phyloP scores from a whole-genome alignment of 345 rosid genomes.

The Lumnitzera littorea region DNA sequence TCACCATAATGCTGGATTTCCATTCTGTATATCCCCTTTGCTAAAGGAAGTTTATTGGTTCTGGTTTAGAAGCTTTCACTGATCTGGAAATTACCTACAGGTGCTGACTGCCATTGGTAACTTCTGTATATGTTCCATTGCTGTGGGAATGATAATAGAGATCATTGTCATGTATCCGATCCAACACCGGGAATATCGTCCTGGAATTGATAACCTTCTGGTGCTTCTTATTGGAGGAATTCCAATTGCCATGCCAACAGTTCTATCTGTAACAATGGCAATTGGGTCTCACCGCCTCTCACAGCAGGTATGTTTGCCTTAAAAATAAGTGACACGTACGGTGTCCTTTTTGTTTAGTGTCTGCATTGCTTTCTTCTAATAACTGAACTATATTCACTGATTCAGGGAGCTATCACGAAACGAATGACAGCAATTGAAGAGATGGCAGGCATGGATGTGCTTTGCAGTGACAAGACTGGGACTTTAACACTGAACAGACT shows the following conservation, averaged over 20 bases:
- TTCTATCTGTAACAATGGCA: slow-evolving; percentile 66
- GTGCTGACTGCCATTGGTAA: slow-evolving; percentile 88
- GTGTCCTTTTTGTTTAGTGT: not conserved
- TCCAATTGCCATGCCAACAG: slow-evolving; percentile 74
- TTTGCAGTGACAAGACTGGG: slow-evolving; percentile 66
- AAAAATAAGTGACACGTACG: not conserved
- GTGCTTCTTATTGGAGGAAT: slow-evolving; percentile 67
- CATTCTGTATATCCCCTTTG: not conserved
- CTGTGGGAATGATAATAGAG: slow-evolving; percentile 71
- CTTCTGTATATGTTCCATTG: slow-evolving; percentile 86
- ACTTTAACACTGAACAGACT: slow-evolving; percentile 62
- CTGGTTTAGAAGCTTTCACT: not conserved
- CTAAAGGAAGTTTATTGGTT: not conserved
- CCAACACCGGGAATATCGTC: slow-evolving; percentile 67
- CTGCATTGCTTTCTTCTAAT: not conserved
- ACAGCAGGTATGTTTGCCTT: slow-evolving; percentile 37
- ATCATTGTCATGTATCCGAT: slow-evolving; percentile 85
- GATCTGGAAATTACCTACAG: slow-evolving; percentile 17
- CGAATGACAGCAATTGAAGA: slow-evolving; percentile 77
- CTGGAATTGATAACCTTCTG: slow-evolving; percentile 76
- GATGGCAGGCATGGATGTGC: slow-evolving; percentile 73
- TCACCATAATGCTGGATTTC: no score
- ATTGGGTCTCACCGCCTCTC: slow-evolving; percentile 60
- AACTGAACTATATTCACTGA: not conserved
- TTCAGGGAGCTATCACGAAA: slow-evolving; percentile 65